phyloP scores from a whole-genome alignment of 2,329 filamentous ascomycete genomes.

The Tricladium varicosporioides region DNA sequence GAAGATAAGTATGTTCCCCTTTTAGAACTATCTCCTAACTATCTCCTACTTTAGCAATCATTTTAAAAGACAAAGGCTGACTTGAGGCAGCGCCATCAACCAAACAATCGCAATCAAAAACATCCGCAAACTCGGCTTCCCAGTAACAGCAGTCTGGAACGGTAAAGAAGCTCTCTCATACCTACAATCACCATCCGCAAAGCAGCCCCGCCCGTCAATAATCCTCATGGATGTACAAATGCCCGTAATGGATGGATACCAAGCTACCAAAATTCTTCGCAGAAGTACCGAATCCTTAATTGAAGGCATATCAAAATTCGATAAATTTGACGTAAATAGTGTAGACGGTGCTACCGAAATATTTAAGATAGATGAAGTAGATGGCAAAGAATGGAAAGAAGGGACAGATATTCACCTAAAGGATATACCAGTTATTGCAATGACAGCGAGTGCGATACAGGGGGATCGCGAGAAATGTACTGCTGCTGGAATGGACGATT shows the following conservation, averaged over 20 bases:
- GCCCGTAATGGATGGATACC: conserved; percentile 52
- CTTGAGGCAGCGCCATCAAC: conserved; percentile 19
- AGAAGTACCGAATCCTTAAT: conserved; percentile 22
- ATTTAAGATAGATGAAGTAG: conserved; percentile 16
- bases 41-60: too few species aligned
- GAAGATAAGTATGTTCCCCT: conserved; percentile 19
- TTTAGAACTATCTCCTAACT: too few species aligned
- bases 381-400: conserved; percentile 36
- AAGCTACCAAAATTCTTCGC: conserved; percentile 46
- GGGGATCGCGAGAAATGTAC: conserved; percentile 48
- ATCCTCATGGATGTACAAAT: conserved; percentile 49
- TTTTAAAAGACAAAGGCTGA: too few species aligned
- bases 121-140: conserved; percentile 26
- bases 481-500: conserved; percentile 51
- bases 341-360: not conserved
- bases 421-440: conserved; percentile 46
- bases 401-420: conserved; percentile 21
- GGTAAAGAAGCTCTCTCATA: conserved; percentile 28
- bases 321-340: too few species aligned
- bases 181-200: conserved; percentile 10
- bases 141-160: conserved; percentile 27
- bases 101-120: conserved; percentile 27
- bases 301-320: not conserved
- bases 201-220: conserved; percentile 21
- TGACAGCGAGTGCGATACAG: conserved; percentile 49